phyloP scores from a whole-genome alignment of 139 green algal species.

The Deuterostichococcus epilithicus region DNA sequence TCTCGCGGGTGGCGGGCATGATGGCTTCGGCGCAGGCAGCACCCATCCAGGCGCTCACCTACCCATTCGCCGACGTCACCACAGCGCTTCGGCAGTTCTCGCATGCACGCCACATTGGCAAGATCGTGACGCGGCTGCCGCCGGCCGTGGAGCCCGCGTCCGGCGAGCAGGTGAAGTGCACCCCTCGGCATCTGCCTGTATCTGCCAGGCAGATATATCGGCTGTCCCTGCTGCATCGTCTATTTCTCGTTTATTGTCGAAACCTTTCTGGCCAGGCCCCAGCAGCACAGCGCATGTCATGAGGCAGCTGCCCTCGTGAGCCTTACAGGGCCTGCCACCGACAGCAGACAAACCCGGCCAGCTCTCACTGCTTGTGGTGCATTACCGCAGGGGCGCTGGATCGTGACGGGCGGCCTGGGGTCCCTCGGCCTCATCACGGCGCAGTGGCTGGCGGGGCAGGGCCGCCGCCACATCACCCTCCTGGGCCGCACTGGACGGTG shows the following conservation, averaged over 20 bases:
- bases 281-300: background rate
- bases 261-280: background rate
- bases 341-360: too few species aligned
- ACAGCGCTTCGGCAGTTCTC: constrained; percentile 81
- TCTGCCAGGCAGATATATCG: too few species aligned
- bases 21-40: constrained; percentile 38
- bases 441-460: constrained; percentile 25
- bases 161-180: background rate
- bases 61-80: constrained; percentile 42
- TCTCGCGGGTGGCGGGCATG: constrained; percentile 19
- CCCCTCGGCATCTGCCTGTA: background rate
- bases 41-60: constrained; percentile 42
- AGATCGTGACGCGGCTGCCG: constrained; percentile 61
- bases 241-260: too few species aligned
- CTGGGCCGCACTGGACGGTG: constrained; percentile 41
- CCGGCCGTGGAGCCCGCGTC: background rate
- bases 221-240: too few species aligned
- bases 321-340: too few species aligned
- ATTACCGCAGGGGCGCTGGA: constrained; percentile 12
- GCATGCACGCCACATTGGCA: constrained; percentile 78
- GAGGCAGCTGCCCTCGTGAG: too few species aligned
- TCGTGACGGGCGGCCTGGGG: constrained; percentile 68
- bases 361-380: background rate
- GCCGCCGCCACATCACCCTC: constrained; percentile 33
- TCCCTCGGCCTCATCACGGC: constrained; percentile 46